These are phyloP conservation scores for Poronia punctata DNA, from an alignment of 495 filamentous ascomycete genomes.

Conservation along the genomic window DNA sequence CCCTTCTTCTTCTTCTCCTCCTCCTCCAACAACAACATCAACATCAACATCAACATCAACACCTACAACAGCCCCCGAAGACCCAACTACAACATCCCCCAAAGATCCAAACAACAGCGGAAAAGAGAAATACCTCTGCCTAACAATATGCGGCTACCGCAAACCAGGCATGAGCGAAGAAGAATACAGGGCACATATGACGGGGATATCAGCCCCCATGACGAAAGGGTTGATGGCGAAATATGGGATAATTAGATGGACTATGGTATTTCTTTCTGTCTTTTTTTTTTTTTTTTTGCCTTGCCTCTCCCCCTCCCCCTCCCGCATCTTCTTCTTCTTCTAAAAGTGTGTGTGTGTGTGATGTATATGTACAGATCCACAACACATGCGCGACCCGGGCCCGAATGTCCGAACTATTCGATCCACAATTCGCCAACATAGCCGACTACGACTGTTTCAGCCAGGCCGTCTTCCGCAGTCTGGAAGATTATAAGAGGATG, in stretches of 20 bases:
- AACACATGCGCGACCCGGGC: constrained; percentile 27
- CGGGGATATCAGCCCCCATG: constrained; percentile 35
- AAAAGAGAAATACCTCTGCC: no score
- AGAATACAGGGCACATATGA: constrained; percentile 43
- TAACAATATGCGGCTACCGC: constrained; percentile 44
- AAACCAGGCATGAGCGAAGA: constrained; percentile 44
- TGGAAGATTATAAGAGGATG: constrained; percentile 33
- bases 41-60: no score
- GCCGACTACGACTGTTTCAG: constrained; percentile 40
- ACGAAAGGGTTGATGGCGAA: constrained; percentile 39
- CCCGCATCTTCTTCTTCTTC: no score
- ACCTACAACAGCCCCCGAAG: no score
- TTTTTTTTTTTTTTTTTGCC: no score
- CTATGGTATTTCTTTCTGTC: neutral
- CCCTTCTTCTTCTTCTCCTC: no score
- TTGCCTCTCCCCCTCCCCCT: no score
- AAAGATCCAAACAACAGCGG: no score
- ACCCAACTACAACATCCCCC: no score
- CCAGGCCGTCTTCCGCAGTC: constrained; percentile 31
- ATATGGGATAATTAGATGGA: constrained; percentile 37
- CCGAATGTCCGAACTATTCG: constrained; percentile 33
- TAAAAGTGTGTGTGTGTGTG: no score
- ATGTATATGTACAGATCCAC: no score
- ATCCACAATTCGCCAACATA: constrained; percentile 29
- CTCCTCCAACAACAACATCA: no score